Evolutionary conservation across 2,329 filamentous ascomycete species (phyloP).

Genomic region (Zymoseptoria brevis): DNA sequence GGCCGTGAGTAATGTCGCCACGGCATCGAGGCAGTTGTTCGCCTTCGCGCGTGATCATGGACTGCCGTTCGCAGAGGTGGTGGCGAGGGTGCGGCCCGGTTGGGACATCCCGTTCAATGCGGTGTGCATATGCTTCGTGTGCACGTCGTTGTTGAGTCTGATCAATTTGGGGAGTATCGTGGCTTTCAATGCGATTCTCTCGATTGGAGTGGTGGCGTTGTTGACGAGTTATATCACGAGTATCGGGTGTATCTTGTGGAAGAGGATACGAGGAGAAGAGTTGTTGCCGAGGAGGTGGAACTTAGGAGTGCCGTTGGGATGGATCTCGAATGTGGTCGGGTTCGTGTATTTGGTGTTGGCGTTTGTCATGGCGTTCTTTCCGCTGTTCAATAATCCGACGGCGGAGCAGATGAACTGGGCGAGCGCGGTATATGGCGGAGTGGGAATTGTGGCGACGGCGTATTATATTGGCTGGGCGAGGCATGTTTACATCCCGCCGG

Average conservation of each 20-base stretch:
- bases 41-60: slow-evolving; percentile 39
- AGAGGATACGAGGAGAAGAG: slow-evolving; percentile 20
- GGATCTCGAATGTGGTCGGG: slow-evolving; percentile 19
- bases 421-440: slow-evolving; percentile 14
- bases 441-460: slow-evolving; percentile 13
- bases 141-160: slow-evolving; percentile 18
- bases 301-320: slow-evolving; percentile 17
- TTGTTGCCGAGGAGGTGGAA: slow-evolving; percentile 20
- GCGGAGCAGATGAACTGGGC: slow-evolving; percentile 23
- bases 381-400: slow-evolving; percentile 17
- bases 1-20: slow-evolving; percentile 32
- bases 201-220: slow-evolving; percentile 31
- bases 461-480: slow-evolving; percentile 24
- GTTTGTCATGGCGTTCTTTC: slow-evolving; percentile 22
- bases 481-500: slow-evolving; percentile 23
- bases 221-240: slow-evolving; percentile 21
- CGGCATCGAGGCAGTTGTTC: slow-evolving; percentile 36
- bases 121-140: slow-evolving; percentile 17
- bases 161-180: slow-evolving; percentile 32
- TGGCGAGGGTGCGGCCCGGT: slow-evolving; percentile 17
- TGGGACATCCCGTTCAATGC: slow-evolving; percentile 24
- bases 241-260: slow-evolving; percentile 21
- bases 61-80: slow-evolving; percentile 30
- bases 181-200: slow-evolving; percentile 38
- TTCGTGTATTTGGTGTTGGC: slow-evolving; percentile 16